A percentile compares a stretch with the other conserved stretches of the same genome.
phyloP scores from a whole-genome alignment of 331 rosid species.

The Arachis monticola region DNA sequence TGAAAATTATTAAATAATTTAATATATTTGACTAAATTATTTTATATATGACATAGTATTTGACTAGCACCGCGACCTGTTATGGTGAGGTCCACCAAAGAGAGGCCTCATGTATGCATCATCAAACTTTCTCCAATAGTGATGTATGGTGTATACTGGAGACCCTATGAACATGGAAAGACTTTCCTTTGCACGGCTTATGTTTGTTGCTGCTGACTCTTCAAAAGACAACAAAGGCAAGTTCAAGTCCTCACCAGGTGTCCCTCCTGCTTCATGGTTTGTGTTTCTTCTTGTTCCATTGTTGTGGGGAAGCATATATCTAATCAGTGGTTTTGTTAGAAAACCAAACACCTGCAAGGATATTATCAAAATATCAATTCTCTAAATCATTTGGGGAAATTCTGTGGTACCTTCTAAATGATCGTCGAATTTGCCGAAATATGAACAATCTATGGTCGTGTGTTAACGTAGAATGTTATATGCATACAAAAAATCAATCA shows the following conservation, averaged over 20 bases:
- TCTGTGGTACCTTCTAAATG: no score
- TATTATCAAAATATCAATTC: slow-evolving; percentile 2
- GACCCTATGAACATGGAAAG: slow-evolving; percentile 78
- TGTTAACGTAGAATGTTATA: no score
- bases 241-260: slow-evolving; percentile 53
- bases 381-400: not conserved
- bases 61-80: slow-evolving; percentile 37
- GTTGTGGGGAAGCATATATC: slow-evolving; percentile 59
- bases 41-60: no score
- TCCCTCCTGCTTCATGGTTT: slow-evolving; percentile 25
- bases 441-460: no score
- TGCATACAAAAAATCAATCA: no score
- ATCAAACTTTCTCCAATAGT: slow-evolving; percentile 85
- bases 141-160: slow-evolving; percentile 75
- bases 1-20: no score
- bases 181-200: slow-evolving; percentile 73
- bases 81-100: slow-evolving; percentile 69
- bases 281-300: slow-evolving; percentile 22
- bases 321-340: slow-evolving; percentile 76
- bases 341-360: slow-evolving; percentile 74
- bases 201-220: slow-evolving; percentile 67
- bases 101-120: slow-evolving; percentile 86
- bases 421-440: no score
- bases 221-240: slow-evolving; percentile 74
- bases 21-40: no score